A percentile compares a stretch with the other conserved stretches of the same genome.
Conservation (phyloP, 257 asterid species). For the Rehmannia glutinosa region DNA sequence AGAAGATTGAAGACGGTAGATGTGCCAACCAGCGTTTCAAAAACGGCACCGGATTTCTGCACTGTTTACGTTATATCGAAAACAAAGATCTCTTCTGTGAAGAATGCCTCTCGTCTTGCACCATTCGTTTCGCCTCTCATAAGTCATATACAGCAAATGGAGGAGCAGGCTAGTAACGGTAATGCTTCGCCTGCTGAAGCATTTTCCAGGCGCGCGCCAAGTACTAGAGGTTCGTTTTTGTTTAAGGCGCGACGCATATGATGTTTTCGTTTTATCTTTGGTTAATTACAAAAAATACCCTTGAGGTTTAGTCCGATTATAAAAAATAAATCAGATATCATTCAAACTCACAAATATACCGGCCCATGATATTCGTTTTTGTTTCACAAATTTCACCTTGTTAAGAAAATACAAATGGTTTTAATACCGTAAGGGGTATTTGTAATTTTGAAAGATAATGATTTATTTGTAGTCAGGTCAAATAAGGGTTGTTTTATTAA, state of each 20-base stretch:
- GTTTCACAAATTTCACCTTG: too few relatives aligned
- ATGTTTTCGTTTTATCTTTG: not conserved
- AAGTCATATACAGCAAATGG: slow-evolving; percentile 34
- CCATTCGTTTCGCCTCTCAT: slow-evolving; percentile 62
- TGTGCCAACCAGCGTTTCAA: slow-evolving; percentile 48
- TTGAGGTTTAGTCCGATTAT: too few relatives aligned
- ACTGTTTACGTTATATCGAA: slow-evolving; percentile 80
- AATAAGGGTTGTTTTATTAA: too few relatives aligned
- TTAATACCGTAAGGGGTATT: too few relatives aligned
- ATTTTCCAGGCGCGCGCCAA: slow-evolving; percentile 15
- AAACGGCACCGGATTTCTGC: slow-evolving; percentile 73
- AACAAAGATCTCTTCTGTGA: slow-evolving; percentile 66
- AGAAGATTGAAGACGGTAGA: slow-evolving; percentile 67
- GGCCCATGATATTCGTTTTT: too few relatives aligned
- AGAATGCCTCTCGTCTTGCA: slow-evolving; percentile 62
- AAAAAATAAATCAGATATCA: too few relatives aligned
- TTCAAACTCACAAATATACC: too few relatives aligned
- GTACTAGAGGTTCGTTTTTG: slow-evolving; percentile 19
- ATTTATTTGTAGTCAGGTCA: too few relatives aligned
- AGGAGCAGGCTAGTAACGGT: slow-evolving; percentile 25
- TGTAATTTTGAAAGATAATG: too few relatives aligned
- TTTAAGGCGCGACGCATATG: not conserved
- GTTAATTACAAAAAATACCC: too few relatives aligned
- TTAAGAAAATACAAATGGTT: too few relatives aligned
- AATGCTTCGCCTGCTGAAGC: not conserved